Base-by-base conservation (phyloP, 2,329 filamentous ascomycete genomes). In the Hypoxylon sp. region DNA sequence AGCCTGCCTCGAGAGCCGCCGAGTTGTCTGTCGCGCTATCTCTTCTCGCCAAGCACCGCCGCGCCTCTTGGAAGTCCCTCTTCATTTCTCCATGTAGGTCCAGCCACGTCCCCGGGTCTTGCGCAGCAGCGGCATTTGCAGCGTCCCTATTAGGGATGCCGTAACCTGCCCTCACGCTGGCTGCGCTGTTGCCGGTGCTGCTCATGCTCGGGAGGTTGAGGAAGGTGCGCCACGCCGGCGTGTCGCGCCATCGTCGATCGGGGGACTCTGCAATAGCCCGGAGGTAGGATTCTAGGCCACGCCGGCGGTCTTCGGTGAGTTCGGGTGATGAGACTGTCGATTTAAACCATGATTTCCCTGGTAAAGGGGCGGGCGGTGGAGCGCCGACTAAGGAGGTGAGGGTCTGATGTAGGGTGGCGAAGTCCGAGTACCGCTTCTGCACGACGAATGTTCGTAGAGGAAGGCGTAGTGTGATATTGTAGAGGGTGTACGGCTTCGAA, bases 361-460 rank as follows among this genome's bases (percentile, higher is more conserved):
- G 93, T 1, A 95, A 84, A 0, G 91, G 82, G 0, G 84, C 83
- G 0, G 93, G 93, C 6, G 93, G 92, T 20, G 91, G 79, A 22
- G 83, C 77, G 73, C 89, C 89, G 63, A 90, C 86, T 55, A 89
- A 83, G 44, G 85, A 82, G 20, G 85, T 84, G 7, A 97, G 85
- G 3, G 86, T 81, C 31, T 83, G 79, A 81, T 96, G 89, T 14
- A 97, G 88, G 51, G 84, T 79, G 61, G 84, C 83, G 77, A 96
- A 96, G 78, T 96, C 93, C 59, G 90, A 93, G 84, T 95, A 97
- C 75, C 93, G 91, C 81, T 95, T 95, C 76, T 90, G 89, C 4
- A 94, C 85, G 71, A 92, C 90, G 74, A 91, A 92, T 3, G 91
- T 92, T 53, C 91, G 89, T 13, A 95, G 86, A 0, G 93, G 92